Conservation (phyloP, 257 asterid species). For the Ilex asprella region DNA sequence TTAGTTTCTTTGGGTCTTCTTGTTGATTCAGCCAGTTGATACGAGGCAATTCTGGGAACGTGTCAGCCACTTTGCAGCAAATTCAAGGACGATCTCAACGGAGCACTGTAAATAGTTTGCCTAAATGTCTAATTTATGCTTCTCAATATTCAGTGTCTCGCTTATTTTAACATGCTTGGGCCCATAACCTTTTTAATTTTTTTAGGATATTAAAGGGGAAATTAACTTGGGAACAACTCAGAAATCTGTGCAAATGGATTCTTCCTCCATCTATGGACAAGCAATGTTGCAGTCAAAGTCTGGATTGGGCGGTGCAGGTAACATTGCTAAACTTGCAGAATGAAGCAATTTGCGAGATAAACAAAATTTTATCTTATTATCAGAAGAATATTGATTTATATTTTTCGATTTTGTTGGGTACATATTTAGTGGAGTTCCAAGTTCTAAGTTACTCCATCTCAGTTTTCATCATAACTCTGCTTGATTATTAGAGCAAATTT, state of each 20-base stretch:
- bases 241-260: conserved; percentile 85
- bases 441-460: no score
- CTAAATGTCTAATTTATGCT: not conserved
- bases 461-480: no score
- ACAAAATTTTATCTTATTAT: no score
- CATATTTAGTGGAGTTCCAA: no score
- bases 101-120: conserved; percentile 42
- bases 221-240: conserved; percentile 62
- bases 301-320: conserved; percentile 94
- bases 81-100: conserved; percentile 93
- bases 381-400: no score
- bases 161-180: conserved; percentile 12
- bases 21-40: conserved; percentile 76
- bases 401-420: no score
- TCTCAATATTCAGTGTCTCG: not conserved
- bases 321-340: not conserved
- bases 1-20: not conserved
- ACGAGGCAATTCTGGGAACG: conserved; percentile 79
- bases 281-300: conserved; percentile 92
- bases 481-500: no score
- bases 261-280: conserved; percentile 88
- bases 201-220: conserved; percentile 77
- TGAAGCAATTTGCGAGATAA: no score
- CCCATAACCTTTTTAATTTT: conserved; percentile 9
- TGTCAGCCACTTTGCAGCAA: conserved; percentile 95